Base-by-base conservation (phyloP, 164 flowering plant species). In the Vitis labrusca region DNA sequence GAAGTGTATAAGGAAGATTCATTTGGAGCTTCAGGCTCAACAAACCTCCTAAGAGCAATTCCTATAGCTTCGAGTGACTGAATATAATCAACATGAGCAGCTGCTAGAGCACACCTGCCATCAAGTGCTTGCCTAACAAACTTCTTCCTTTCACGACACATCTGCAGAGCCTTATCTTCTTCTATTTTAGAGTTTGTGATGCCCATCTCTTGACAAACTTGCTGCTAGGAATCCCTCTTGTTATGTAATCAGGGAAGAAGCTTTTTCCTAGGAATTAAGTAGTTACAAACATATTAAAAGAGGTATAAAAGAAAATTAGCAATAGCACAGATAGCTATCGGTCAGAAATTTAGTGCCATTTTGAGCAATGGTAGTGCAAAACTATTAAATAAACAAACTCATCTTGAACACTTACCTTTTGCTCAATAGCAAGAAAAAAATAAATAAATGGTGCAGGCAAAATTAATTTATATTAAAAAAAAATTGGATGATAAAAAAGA, bases 91-190 rank as follows among this genome's bases (percentile, higher is more conserved):
- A 93, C 87, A 77, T 93, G 99, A 71, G 93, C 82, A 23, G 86
- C 82, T 37, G 98, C 98, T 1, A 95, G 80, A 48, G 89, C 80
- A 71, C 96, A 91, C 76, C 98, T 83, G 11, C 97, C 97, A 79
- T 95, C 87, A 65, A 93, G 91, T 50, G 97, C 93, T 79, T 90
- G 91, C 70, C 80, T 84, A 56, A 95, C 88, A 76, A 86, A 87
- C 68, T 80, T 90, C 79, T 85, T 93, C 79, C 99, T 84, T 68
- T 92, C 97, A n/a, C 97, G 88, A 63, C 98, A 95, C 59, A 95
- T 83, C 74, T 83, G 84, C 63, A 95, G 73, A 19, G 97, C 91
- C 79, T 93, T 90, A 64, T 93, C 98, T 74, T 91, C 98, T 59
- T 88, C 98, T 69, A 85, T 51, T 79, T 68, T 91, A 74, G 99